These are phyloP conservation scores for Gryganskiella cystojenkinii DNA, from an alignment of 192 early-diverging fungal species.

Conservation along the genomic window DNA sequence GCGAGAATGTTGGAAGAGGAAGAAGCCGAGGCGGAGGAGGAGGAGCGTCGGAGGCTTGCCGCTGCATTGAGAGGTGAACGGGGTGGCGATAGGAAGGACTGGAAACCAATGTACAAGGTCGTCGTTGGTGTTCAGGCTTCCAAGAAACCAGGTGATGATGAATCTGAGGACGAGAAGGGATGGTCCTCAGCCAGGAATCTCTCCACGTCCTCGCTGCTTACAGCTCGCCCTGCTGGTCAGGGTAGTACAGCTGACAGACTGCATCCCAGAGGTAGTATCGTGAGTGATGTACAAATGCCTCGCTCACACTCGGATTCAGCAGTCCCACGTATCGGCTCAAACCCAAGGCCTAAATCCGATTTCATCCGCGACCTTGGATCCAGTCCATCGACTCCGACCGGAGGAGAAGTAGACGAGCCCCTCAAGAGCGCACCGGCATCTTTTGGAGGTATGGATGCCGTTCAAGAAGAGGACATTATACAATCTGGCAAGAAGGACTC, in stretches of 20 bases:
- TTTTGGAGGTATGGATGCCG: background rate
- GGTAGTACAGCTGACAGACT: no score
- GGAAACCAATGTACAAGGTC: conserved; percentile 37
- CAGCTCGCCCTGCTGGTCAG: no score
- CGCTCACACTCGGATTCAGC: background rate
- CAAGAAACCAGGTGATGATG: background rate
- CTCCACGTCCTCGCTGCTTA: no score
- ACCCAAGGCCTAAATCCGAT: conserved; percentile 12
- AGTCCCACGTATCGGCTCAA: background rate
- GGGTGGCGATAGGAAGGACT: conserved; percentile 2
- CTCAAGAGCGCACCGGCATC: background rate
- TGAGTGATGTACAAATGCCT: background rate
- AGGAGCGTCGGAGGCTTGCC: conserved; percentile 12
- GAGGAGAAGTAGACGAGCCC: background rate
- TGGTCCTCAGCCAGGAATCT: no score
- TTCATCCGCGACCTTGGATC: conserved; percentile 39
- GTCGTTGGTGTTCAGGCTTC: conserved; percentile 29
- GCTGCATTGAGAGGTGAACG: background rate
- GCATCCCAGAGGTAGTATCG: no score
- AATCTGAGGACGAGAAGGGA: background rate
- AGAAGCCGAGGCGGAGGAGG: conserved; percentile 32
- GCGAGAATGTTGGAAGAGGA: conserved; percentile 27
- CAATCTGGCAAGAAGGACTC: no score
- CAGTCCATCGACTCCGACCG: background rate
- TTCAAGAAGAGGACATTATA: no score